Conservation (phyloP, 2,329 filamentous ascomycete species). For the Cordyceps sp. region DNA sequence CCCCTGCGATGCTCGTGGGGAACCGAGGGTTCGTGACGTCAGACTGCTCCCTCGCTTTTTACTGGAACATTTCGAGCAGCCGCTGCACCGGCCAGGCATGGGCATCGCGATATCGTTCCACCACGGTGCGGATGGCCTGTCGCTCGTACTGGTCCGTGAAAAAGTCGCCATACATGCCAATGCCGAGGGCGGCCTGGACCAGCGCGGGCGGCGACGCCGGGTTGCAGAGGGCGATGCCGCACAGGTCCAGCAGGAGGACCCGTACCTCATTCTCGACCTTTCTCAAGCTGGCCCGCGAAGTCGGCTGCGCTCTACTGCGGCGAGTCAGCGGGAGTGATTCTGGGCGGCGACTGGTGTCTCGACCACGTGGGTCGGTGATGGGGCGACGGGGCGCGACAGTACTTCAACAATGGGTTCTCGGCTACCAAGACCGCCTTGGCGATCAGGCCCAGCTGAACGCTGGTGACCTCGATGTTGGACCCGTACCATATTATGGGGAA, state of each 20-base stretch:
- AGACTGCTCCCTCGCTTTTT: no score
- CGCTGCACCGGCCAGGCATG: constrained; percentile 22
- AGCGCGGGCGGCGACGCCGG: constrained; percentile 19
- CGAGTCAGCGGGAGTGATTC: neutral
- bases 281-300: constrained; percentile 15
- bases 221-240: constrained; percentile 22
- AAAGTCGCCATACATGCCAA: constrained; percentile 24
- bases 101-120: constrained; percentile 26
- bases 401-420: constrained; percentile 20
- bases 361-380: neutral
- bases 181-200: constrained; percentile 21
- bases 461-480: constrained; percentile 22
- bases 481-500: constrained; percentile 23
- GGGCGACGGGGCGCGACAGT: neutral
- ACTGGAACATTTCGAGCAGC: constrained; percentile 18
- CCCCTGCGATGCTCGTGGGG: no score
- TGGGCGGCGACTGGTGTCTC: neutral
- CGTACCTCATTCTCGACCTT: constrained; percentile 21
- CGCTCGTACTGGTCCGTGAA: constrained; percentile 23
- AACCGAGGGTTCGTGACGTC: no score
- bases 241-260: constrained; percentile 19
- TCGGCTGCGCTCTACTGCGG: neutral
- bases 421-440: constrained; percentile 22
- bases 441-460: constrained; percentile 21
- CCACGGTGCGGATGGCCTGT: constrained; percentile 18